phyloP scores from a whole-genome alignment of 2,329 filamentous ascomycete species.

The Talaromyces pinophilus region DNA sequence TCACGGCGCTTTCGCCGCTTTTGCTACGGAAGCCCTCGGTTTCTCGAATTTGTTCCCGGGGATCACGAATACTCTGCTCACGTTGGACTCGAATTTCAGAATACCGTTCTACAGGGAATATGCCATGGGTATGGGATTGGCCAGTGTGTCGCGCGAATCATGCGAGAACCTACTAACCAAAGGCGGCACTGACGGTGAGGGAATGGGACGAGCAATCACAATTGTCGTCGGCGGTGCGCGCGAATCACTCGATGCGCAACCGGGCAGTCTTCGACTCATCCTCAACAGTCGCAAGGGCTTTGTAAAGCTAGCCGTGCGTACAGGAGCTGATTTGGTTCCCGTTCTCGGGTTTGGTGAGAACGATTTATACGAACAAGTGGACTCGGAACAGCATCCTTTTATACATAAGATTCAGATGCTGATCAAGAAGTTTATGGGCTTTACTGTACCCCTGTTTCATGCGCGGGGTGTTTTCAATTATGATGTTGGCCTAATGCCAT shows the following conservation, averaged over 20 bases:
- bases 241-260: slow-evolving; percentile 86
- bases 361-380: slow-evolving; percentile 88
- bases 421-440: slow-evolving; percentile 82
- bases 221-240: slow-evolving; percentile 92
- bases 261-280: slow-evolving; percentile 73
- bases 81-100: slow-evolving; percentile 93
- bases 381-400: slow-evolving; percentile 71
- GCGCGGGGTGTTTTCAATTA: slow-evolving; percentile 95
- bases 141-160: slow-evolving; percentile 85
- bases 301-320: slow-evolving; percentile 86
- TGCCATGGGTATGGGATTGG: slow-evolving; percentile 81
- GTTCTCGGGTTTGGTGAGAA: slow-evolving; percentile 94
- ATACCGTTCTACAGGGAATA: slow-evolving; percentile 94
- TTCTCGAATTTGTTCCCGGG: slow-evolving; percentile 88
- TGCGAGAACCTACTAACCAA: slow-evolving; percentile 84
- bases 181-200: slow-evolving; percentile 74
- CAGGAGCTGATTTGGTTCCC: slow-evolving; percentile 90
- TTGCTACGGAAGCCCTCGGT: slow-evolving; percentile 84
- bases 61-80: slow-evolving; percentile 90
- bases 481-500: slow-evolving; percentile 94
- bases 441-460: slow-evolving; percentile 87
- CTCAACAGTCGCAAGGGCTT: slow-evolving; percentile 86
- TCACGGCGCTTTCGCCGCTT: slow-evolving; percentile 90
- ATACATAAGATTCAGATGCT: slow-evolving; percentile 81
- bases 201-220: slow-evolving; percentile 92